These are phyloP conservation scores for Juncus effusus DNA, from an alignment of 176 grass and related monocot genomes.

Conservation along the genomic window DNA sequence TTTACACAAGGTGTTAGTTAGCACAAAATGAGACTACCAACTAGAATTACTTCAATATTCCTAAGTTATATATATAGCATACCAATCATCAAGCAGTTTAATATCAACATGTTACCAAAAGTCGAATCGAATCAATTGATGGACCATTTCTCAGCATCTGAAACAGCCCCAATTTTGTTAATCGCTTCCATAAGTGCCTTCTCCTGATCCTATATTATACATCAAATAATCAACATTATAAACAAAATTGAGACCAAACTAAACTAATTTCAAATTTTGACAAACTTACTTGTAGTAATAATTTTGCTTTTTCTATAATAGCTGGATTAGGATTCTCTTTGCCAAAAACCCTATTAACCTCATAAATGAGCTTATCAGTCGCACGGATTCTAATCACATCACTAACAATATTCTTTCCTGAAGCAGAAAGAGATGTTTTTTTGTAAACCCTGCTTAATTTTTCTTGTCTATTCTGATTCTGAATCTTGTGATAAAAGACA, in stretches of 20 bases:
- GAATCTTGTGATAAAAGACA: too few relatives aligned
- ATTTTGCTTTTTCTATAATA: conserved; percentile 56
- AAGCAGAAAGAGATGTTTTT: too few relatives aligned
- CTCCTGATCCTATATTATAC: conserved; percentile 51
- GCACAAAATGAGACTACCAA: neutral
- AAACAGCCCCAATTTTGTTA: conserved; percentile 38
- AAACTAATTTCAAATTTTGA: neutral
- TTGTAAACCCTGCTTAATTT: too few relatives aligned
- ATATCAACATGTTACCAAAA: neutral
- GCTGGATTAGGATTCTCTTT: conserved; percentile 38
- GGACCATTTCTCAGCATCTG: conserved; percentile 18
- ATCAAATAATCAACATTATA: conserved; percentile 18
- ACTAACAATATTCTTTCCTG: conserved; percentile 13
- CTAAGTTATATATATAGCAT: neutral
- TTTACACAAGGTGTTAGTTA: neutral
- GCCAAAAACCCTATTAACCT: conserved; percentile 43
- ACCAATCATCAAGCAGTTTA: neutral
- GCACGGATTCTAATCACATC: conserved; percentile 24
- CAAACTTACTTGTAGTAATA: conserved; percentile 43
- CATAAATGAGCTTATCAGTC: conserved; percentile 24
- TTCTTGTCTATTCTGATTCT: too few relatives aligned
- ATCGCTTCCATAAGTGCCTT: conserved; percentile 55
- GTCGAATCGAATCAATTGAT: too few relatives aligned
- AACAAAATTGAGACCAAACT: too few relatives aligned
- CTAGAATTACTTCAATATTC: too few relatives aligned